Conservation (phyloP, 2,329 filamentous ascomycete genomes). For the Nannizzia gypsea region DNA sequence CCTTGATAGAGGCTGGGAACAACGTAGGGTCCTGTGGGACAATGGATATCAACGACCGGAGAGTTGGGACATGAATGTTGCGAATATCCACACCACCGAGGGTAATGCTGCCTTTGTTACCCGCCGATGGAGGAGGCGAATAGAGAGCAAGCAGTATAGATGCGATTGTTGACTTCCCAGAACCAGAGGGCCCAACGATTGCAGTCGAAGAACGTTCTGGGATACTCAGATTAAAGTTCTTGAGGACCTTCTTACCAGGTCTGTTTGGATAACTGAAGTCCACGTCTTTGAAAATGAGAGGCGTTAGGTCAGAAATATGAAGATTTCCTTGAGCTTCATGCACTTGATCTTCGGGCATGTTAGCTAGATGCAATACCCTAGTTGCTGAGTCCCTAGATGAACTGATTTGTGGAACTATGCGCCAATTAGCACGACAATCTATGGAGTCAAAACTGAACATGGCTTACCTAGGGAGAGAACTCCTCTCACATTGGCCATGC, state of each 20-base stretch:
- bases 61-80: slow-evolving; percentile 46
- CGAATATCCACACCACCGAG: slow-evolving; percentile 44
- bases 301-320: slow-evolving; percentile 30
- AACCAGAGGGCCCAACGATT: slow-evolving; percentile 72
- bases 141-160: slow-evolving; percentile 66
- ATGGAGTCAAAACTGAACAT: background rate
- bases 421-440: background rate
- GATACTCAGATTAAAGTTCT: slow-evolving; percentile 55
- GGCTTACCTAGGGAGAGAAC: slow-evolving; percentile 51
- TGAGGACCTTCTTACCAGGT: slow-evolving; percentile 44
- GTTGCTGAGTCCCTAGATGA: slow-evolving; percentile 60
- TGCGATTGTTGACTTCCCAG: slow-evolving; percentile 80
- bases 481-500: slow-evolving; percentile 58
- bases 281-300: slow-evolving; percentile 51
- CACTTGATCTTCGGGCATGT: slow-evolving; percentile 44
- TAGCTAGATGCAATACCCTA: slow-evolving; percentile 58
- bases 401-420: slow-evolving; percentile 61
- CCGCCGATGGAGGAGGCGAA: slow-evolving; percentile 18
- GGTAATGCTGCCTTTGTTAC: slow-evolving; percentile 37
- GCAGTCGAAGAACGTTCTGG: slow-evolving; percentile 54
- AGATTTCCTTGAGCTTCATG: slow-evolving; percentile 47
- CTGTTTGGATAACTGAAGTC: slow-evolving; percentile 60
- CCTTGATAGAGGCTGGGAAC: slow-evolving; percentile 32
- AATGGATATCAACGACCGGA: slow-evolving; percentile 52
- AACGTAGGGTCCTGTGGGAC: slow-evolving; percentile 54